Base-by-base conservation (phyloP, 495 filamentous ascomycete species). In the Thozetella sp. region DNA sequence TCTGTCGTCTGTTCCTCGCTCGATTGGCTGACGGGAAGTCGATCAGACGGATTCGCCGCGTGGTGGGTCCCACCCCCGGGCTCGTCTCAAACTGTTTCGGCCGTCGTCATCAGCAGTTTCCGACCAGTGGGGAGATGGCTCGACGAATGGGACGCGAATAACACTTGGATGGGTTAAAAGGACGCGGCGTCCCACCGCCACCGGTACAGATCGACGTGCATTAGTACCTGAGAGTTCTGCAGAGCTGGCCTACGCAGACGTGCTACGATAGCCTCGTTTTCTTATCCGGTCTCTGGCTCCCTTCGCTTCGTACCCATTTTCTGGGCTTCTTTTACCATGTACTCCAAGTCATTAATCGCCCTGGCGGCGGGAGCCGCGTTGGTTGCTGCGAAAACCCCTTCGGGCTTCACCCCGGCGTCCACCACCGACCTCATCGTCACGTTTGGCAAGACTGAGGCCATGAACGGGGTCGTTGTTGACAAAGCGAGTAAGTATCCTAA, bases 391-490 rank as follows among this genome's bases (percentile, higher is more conserved):
- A 48, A 48, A n/a, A 48, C 43, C 10, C 43, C 43, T 3, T 48
- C 43, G 12, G 72, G 72, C 19, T 79, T 77, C 54, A 50, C 59
- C 2, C 77, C 77, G 1, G 66, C 63, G 2, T 60, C 69, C 11
- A 61, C 64, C 25, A 61, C 58, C 23, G 65, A 70, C 59, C 67
- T 78, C 37, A 57, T 76, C 15, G 77, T 80, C 2, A 62, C 65
- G n/a, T 80, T 62, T 51, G 68, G 69, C 9, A 62, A 62, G 23
- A 60, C 64, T 15, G 54, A 57, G 1, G 64, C 72, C 25, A 56
- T 63, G 4, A 69, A 70, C 54, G 76, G 76, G 22, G 67, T 57
- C 25, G 74, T 72, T 2, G 52, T 80, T 25, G 60, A 61, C 53
- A 64, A 64, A 65, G 60, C 60, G 1, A 51, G 76, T 79, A 37